Base-by-base conservation (phyloP, 352 stramenopile genomes). In the Thraustochytrium striatum region DNA sequence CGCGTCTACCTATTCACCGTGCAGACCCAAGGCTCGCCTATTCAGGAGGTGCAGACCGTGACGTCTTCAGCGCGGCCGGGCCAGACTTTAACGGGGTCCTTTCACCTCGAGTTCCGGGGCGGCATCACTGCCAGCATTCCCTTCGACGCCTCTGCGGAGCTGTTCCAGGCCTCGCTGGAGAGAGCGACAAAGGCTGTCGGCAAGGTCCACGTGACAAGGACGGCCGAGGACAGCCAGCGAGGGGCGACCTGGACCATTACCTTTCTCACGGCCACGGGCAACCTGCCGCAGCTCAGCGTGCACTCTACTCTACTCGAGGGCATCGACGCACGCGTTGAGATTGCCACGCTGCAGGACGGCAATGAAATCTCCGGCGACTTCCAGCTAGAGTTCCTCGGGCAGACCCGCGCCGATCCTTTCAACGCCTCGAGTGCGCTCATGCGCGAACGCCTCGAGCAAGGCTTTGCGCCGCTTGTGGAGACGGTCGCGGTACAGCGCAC, bases 1-100 rank as follows among this genome's bases (percentile, higher is more conserved):
- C 87, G 93, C 32, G 90, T 97, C 25, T 95, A 96, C 50, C 83
- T 97, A 11, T 93, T 95, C 50, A 97, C 93, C 0, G 78, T 98
- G 39, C 90, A 91, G 62, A 97, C 91, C 13, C 89, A 78, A 47
- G 92, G 85, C n/a, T 87, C 87, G 13, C 85, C 94, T 43, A 82
- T 97, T 21, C 85, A 88, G 7, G 93, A 98, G 79, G 88, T 97
- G 39, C 92, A 97, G 85, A 87, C 93, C 72, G 89, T 98, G 21
- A 89, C 90, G 72, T 96, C 89, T 2, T 89, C 78, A 16, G 87
- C 84, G 36, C 86, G 86, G 13, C 38, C 72, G 19, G 92, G 94
- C 13, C 91, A 98, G 81, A 97, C 91, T 36, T 57, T 97, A 0
- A 86, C 90, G 55, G 93, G 94, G 21, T 84, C 88, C 32, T 97